Evolutionary conservation across 1,284 basidiomycete species (phyloP).

Genomic region (Schizophyllum amplum): DNA sequence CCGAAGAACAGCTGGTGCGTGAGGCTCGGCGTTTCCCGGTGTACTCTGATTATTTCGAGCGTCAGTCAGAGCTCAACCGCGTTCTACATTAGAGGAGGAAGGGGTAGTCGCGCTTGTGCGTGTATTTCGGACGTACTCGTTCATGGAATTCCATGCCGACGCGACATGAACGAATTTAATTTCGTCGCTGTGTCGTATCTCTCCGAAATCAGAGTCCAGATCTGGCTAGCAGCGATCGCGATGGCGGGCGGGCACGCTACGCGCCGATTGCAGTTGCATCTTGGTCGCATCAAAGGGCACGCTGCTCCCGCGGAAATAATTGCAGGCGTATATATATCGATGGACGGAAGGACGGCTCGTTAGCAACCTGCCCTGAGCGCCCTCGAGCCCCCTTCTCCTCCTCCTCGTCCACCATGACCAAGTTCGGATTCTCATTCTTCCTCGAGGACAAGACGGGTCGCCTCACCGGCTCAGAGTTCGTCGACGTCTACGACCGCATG

Average conservation of each 20-base stretch:
- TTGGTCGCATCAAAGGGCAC: neutral
- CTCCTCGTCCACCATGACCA: conserved; percentile 24
- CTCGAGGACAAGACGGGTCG: conserved; percentile 54
- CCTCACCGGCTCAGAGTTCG: conserved; percentile 44
- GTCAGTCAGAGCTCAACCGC: too few relatives aligned
- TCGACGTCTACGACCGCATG: conserved; percentile 56
- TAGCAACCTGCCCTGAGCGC: neutral
- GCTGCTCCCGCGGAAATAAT: neutral
- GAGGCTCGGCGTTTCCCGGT: too few relatives aligned
- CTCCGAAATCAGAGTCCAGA: neutral
- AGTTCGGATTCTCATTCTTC: conserved; percentile 48
- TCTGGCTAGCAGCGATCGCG: neutral
- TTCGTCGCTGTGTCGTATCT: neutral
- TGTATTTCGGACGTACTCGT: too few relatives aligned
- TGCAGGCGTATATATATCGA: neutral
- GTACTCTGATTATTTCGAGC: too few relatives aligned
- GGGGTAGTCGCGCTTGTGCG: too few relatives aligned
- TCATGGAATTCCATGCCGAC: neutral
- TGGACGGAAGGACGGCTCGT: neutral
- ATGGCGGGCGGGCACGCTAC: neutral
- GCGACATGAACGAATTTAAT: neutral
- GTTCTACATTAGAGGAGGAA: neutral
- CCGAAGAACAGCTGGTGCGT: too few relatives aligned
- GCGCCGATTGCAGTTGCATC: neutral
- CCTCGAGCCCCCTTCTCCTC: neutral